Evolutionary conservation across 306 rosid genomes (phyloP).

Genomic region (Vicia sativa): DNA sequence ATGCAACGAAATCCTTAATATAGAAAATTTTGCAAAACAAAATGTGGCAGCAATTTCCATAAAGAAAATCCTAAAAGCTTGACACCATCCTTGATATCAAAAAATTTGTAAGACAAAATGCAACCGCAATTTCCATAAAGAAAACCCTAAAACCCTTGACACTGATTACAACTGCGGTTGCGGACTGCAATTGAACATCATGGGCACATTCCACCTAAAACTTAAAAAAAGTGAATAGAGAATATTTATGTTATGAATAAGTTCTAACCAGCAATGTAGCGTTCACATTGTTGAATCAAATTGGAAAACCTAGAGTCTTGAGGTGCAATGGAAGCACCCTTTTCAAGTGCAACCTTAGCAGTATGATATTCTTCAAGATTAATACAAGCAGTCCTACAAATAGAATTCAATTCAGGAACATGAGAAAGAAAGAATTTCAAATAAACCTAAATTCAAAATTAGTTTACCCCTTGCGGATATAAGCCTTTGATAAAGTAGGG

Average conservation of each 20-base stretch:
- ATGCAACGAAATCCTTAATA: background rate
- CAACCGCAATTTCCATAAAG: background rate
- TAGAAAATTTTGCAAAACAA: background rate
- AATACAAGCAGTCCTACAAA: slow-evolving; percentile 72
- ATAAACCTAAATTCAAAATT: too few species aligned
- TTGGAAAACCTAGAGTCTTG: slow-evolving; percentile 63
- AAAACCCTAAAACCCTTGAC: background rate
- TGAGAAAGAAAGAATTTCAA: background rate
- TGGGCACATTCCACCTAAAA: background rate
- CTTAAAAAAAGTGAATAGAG: background rate
- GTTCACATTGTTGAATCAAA: slow-evolving; percentile 71
- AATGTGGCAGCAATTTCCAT: background rate
- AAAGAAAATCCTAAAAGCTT: background rate
- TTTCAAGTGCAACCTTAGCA: slow-evolving; percentile 81
- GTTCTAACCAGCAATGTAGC: slow-evolving; percentile 61
- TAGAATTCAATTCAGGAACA: background rate
- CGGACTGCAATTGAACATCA: background rate
- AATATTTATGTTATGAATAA: background rate
- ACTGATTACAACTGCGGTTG: background rate
- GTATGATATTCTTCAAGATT: slow-evolving; percentile 83
- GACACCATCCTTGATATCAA: background rate
- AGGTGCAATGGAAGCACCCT: slow-evolving; percentile 64
- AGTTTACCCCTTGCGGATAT: slow-evolving; percentile 77
- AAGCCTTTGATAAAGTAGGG: slow-evolving; percentile 62
- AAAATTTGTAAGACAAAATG: background rate